Evolutionary conservation across 2,329 filamentous ascomycete genomes (phyloP), one percentile per base, ranked within the genome.

Genomic region (Paraconiothyrium brasiliense): DNA sequence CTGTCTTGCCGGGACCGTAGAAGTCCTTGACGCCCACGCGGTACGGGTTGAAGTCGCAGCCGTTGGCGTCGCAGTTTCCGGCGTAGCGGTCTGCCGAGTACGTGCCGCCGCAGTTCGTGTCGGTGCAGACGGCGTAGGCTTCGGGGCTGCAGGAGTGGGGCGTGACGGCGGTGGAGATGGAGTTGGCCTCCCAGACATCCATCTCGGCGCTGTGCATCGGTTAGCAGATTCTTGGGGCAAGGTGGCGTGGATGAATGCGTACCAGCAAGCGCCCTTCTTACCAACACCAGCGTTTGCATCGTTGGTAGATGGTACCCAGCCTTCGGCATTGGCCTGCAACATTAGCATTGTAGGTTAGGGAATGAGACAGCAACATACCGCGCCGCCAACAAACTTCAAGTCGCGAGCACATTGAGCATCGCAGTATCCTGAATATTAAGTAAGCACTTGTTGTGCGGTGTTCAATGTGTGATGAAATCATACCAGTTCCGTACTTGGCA

Each of bases 61-160:
- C 87, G 67, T 89, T 86, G 54, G 85, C 84, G 70, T 90, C 88
- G 72, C 88, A 90, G 60, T 84, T 79, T 47, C 87, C 87, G 24
- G 71, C 79, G 71, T 89, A 89, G 59, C 87, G 85, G 62, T 81
- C 75, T 24, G 88, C 58, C 16, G 79, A 59, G 74, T 75, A 71
- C 83, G 84, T 44, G 78, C 81, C 66, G 20, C 68, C 68, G 54
- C 70, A 73, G 4, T 60, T 50, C 20, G 55, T 82, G 47, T 83
- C 86, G 4, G 81, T 82, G 63, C 63, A 67, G 37, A 60, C 63
- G 10, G 59, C 35, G 37, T 69, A 61, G 71, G 78, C 46, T 76
- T 76, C 74, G 58, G 73, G 78, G 47, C 77, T 76, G 80, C 88
- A 90, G 30, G 86, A 82, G 75, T 90, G 88, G 16, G 88, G 86